A percentile compares a stretch with the other conserved stretches of the same genome.
Conservation (phyloP, 805 yeast species). For the Monosporozyma aquatica region DNA sequence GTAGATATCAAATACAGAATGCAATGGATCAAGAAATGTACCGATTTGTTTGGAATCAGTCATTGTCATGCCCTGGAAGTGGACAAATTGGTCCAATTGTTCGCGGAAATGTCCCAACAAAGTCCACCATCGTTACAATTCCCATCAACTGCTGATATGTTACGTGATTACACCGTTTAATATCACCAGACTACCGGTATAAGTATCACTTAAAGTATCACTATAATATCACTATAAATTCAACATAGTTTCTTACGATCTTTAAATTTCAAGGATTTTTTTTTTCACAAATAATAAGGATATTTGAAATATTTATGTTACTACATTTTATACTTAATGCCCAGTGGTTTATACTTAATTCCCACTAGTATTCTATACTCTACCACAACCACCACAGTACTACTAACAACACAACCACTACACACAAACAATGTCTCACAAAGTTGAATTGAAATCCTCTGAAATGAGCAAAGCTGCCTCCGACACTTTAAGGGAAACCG, state of each 20-base stretch:
- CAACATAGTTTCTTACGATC: no score
- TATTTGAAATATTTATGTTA: no score
- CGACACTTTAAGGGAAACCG: conserved; percentile 1
- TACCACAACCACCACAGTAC: no score
- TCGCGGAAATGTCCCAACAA: conserved; percentile 15
- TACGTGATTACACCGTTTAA: background rate
- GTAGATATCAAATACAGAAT: conserved; percentile 23
- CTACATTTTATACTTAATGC: no score
- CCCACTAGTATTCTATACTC: no score
- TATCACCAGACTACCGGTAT: no score
- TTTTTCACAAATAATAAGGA: no score
- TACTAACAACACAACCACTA: no score
- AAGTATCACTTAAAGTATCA: no score
- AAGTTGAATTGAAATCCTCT: background rate
- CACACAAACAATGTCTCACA: background rate
- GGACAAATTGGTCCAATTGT: conserved; percentile 13
- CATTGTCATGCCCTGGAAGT: conserved; percentile 21
- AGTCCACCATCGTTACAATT: background rate
- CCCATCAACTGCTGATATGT: background rate
- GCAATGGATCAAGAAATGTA: conserved; percentile 27
- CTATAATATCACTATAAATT: no score
- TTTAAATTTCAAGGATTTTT: no score
- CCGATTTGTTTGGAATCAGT: conserved; percentile 24
- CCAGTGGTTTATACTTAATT: no score
- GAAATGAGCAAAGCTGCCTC: conserved; percentile 3